Evolutionary conservation across 2,329 filamentous ascomycete genomes (phyloP).

Genomic region (Stromatinia cepivora): DNA sequence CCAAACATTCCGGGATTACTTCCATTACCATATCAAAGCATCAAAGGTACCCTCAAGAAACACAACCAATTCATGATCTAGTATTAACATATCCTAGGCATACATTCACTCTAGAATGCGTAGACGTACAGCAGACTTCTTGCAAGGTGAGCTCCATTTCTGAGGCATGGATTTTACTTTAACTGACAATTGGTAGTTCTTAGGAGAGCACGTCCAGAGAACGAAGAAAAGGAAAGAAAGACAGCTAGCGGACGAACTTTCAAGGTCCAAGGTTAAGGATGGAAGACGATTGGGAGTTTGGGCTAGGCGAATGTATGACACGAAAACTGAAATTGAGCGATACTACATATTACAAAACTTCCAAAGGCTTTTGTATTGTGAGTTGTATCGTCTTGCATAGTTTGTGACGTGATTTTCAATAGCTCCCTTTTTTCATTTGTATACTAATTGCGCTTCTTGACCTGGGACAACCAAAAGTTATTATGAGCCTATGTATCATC

Average conservation of each 20-base stretch:
- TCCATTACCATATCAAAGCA: constrained; percentile 99
- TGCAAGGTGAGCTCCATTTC: constrained; percentile 70
- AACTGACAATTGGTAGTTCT: constrained; percentile 65
- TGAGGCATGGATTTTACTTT: neutral
- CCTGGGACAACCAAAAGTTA: neutral
- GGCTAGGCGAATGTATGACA: constrained; percentile 15
- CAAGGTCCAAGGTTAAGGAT: constrained; percentile 45
- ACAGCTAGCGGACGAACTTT: constrained; percentile 96
- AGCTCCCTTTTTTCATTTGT: constrained; percentile 5
- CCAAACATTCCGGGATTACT: constrained; percentile 99
- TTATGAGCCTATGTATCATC: neutral
- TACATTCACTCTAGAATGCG: constrained; percentile 99
- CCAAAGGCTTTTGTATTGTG: neutral
- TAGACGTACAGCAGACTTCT: constrained; percentile 94
- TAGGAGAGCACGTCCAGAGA: constrained; percentile 90
- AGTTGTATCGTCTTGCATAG: constrained; percentile 5
- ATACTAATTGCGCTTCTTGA: neutral
- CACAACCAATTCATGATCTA: constrained; percentile 23
- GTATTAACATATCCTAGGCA: constrained; percentile 53
- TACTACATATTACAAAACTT: constrained; percentile 11
- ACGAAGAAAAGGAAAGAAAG: constrained; percentile 96
- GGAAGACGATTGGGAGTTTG: constrained; percentile 25
- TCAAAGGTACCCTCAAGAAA: constrained; percentile 64
- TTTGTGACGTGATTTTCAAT: neutral
- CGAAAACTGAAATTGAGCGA: constrained; percentile 21